These are phyloP conservation scores for Pinus taeda DNA, from an alignment of 75 land plant genomes.

Conservation along the genomic window DNA sequence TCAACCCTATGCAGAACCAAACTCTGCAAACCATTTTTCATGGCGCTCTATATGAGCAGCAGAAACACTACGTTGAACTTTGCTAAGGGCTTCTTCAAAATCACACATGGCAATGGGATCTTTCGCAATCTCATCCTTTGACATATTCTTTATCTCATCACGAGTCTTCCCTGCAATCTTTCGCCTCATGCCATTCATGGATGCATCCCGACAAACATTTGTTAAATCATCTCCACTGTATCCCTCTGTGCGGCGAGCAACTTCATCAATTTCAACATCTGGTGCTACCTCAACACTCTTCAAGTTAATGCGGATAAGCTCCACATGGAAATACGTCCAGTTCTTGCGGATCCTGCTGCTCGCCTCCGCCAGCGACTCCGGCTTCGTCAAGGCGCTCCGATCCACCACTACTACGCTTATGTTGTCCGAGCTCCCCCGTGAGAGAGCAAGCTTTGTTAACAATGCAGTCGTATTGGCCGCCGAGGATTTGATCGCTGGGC, in stretches of 20 bases:
- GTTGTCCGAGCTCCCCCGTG: no score
- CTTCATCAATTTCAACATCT: constrained; percentile 86
- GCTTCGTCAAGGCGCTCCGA: no score
- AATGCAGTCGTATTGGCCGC: no score
- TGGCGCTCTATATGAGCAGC: constrained; percentile 83
- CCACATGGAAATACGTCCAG: no score
- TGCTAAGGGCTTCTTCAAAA: constrained; percentile 83
- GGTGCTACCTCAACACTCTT: constrained; percentile 91
- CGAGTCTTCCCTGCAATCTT: constrained; percentile 97
- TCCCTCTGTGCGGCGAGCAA: constrained; percentile 92
- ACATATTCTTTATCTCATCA: constrained; percentile 95
- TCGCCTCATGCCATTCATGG: constrained; percentile 97
- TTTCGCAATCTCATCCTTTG: constrained; percentile 89
- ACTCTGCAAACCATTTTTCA: constrained; percentile 94
- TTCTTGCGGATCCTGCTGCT: no score
- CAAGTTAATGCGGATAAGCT: no score
- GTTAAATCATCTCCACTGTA: constrained; percentile 99
- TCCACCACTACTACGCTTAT: no score
- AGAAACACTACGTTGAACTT: constrained; percentile 90
- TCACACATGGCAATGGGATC: constrained; percentile 99
- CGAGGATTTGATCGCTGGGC: no score
- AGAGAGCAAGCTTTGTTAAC: no score
- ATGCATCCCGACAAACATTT: constrained; percentile 95
- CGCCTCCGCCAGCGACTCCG: no score
- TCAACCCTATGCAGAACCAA: constrained; percentile 72